These are phyloP conservation scores for Elsinoe arachidis DNA, from an alignment of 2,329 filamentous ascomycete genomes.

Conservation along the genomic window DNA sequence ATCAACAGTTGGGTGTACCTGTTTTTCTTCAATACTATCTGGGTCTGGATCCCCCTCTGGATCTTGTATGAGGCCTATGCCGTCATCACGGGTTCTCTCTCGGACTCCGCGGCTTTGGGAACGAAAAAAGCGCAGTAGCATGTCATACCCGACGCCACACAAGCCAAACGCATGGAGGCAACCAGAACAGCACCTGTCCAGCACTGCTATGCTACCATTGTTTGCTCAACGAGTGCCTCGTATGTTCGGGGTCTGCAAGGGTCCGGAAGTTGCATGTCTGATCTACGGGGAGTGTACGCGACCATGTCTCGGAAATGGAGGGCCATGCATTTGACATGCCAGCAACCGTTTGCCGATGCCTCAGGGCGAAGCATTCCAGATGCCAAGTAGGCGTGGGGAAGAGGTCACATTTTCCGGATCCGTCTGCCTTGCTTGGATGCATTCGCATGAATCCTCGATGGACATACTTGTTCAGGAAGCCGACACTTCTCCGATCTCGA, in stretches of 20 bases:
- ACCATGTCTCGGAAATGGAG: neutral
- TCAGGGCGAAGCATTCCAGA: neutral
- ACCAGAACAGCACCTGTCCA: neutral
- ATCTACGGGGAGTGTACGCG: too few relatives aligned
- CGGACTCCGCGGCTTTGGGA: neutral
- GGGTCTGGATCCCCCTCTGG: constrained; percentile 53
- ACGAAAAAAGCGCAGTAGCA: neutral
- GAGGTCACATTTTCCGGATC: too few relatives aligned
- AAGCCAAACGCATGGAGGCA: neutral
- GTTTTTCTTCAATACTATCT: constrained; percentile 55
- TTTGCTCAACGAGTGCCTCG: neutral
- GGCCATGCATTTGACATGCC: neutral
- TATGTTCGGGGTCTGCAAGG: neutral
- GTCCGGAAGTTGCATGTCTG: neutral
- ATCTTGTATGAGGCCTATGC: constrained; percentile 45
- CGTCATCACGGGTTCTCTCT: constrained; percentile 26
- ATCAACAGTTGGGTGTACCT: constrained; percentile 48
- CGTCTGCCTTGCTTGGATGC: too few relatives aligned
- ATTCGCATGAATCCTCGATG: too few relatives aligned
- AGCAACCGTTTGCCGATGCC: neutral
- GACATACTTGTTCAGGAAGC: too few relatives aligned
- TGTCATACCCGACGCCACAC: neutral
- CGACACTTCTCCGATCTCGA: neutral
- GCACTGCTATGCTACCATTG: neutral
- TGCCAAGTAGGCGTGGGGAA: too few relatives aligned